Conservation (phyloP, 768 basidiomycete genomes). For the Suillus weaverae region DNA sequence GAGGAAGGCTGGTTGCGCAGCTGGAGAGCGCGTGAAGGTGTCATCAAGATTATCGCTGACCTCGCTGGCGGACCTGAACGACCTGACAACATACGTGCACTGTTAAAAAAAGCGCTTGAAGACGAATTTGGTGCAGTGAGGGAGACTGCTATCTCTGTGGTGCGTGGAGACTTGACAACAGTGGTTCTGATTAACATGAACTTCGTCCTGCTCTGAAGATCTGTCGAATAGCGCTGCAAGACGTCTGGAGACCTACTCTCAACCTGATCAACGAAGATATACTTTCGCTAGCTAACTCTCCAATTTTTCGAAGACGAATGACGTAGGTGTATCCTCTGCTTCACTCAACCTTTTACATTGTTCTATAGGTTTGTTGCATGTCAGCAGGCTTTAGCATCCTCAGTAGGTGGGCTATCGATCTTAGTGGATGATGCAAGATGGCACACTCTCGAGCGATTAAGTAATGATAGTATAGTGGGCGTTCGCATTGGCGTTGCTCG, state of each 20-base stretch:
- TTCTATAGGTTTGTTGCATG: slow-evolving; percentile 69
- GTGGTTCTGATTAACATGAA: slow-evolving; percentile 9
- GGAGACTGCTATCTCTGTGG: slow-evolving; percentile 66
- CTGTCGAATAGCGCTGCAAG: not conserved
- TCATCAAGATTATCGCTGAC: slow-evolving; percentile 55
- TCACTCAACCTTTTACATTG: slow-evolving; percentile 17
- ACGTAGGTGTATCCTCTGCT: slow-evolving; percentile 51
- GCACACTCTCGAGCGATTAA: slow-evolving; percentile 53
- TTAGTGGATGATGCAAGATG: slow-evolving; percentile 47
- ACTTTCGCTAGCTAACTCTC: slow-evolving; percentile 43
- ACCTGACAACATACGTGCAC: slow-evolving; percentile 46
- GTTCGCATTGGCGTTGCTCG: slow-evolving; percentile 88
- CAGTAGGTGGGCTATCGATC: slow-evolving; percentile 36
- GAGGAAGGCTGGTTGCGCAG: slow-evolving; percentile 54
- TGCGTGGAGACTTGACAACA: slow-evolving; percentile 40
- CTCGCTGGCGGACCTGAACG: slow-evolving; percentile 47
- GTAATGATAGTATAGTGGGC: slow-evolving; percentile 71
- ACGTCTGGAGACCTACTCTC: slow-evolving; percentile 35
- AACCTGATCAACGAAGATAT: slow-evolving; percentile 44
- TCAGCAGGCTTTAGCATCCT: slow-evolving; percentile 55
- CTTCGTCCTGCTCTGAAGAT: slow-evolving; percentile 1
- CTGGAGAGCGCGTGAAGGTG: slow-evolving; percentile 82
- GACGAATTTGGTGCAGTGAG: slow-evolving; percentile 86
- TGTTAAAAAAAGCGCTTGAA: slow-evolving; percentile 63
- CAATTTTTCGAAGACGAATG: slow-evolving; percentile 61